Evolutionary conservation across 371 early-diverging fungal species (phyloP).

Genomic region (Mucor mucedo): DNA sequence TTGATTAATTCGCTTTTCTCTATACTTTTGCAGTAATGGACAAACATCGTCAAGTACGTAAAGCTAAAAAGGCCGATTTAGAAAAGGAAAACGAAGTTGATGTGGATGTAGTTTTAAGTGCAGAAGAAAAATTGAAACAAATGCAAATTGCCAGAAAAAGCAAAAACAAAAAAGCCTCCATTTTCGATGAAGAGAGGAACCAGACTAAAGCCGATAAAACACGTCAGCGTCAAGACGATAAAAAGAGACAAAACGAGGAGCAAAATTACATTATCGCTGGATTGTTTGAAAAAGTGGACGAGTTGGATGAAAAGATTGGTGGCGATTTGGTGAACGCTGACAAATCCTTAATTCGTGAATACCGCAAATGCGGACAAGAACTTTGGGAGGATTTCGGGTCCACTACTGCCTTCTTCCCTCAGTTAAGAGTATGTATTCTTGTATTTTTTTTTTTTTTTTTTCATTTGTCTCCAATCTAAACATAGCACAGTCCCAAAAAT

Average conservation of each 20-base stretch:
- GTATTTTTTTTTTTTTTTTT: background rate
- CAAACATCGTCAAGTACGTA: constrained; percentile 33
- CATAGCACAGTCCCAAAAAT: constrained; percentile 21
- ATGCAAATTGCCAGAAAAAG: constrained; percentile 1
- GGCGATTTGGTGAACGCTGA: constrained; percentile 27
- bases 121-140: constrained; percentile 9
- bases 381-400: constrained; percentile 55
- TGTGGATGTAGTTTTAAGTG: background rate
- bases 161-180: constrained; percentile 19
- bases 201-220: constrained; percentile 8
- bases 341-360: constrained; percentile 46
- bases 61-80: constrained; percentile 11
- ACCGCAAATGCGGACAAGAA: constrained; percentile 53
- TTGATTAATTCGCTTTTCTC: background rate
- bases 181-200: constrained; percentile 33
- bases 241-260: constrained; percentile 28
- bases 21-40: constrained; percentile 36
- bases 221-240: constrained; percentile 7
- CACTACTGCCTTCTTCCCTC: constrained; percentile 64
- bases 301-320: constrained; percentile 33
- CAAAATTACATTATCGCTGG: constrained; percentile 12
- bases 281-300: constrained; percentile 42
- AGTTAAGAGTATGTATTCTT: constrained; percentile 36
- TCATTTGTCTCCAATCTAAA: background rate
- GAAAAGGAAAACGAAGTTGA: constrained; percentile 7